Evolutionary conservation across 2,329 filamentous ascomycete species (phyloP), one percentile per base, ranked within the genome.

Genomic region (Fulvia fulva): DNA sequence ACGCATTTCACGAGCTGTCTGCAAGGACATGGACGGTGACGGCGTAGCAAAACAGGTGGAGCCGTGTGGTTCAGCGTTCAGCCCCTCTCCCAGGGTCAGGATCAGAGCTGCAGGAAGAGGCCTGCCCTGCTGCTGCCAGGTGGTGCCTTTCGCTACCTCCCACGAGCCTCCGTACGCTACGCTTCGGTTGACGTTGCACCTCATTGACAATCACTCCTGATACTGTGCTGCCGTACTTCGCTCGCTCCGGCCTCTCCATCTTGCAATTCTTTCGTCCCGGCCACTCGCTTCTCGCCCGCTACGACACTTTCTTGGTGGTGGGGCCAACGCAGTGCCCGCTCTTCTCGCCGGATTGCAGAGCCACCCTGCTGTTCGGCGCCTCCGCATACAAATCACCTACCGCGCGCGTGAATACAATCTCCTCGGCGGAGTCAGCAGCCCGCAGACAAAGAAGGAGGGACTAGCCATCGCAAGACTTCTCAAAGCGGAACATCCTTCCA

Each of bases 261-360:
- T 16, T 43, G n/a, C 22, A 28, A 51, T 51, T 32, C 14, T 14
- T 32, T 28, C 25, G 5, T 1, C 47, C 25, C 32, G n/a, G n/a
- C 45, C 30, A 30, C 47, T 51, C 19, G 19, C 47, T 28, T 32
- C 47, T 30, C 47, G 25, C 26, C 9, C 25, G 8, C 16, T 32
- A 7, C 22, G 21, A 23, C 32, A 14, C 28, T 23, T 19, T 54
- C 51, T n/a, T n/a, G n/a, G 37, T 30, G 22, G 51, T 45, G 51
- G 50, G 50, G 50, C 43, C 9, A 19, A 23, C 16, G 9, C n/a
- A 45, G 5, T 19, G 49, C 19, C 30, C 52, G 34, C 37, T 28
- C 37, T 54, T 54, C 52, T 46, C 25, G 16, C 52, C 52, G 37
- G 21, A 34, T 46, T 21, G 25, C 53, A 55, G 19, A 50, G 45